Base-by-base conservation (phyloP, 140 eudicot species). In the Erigeron philadelphicus region DNA sequence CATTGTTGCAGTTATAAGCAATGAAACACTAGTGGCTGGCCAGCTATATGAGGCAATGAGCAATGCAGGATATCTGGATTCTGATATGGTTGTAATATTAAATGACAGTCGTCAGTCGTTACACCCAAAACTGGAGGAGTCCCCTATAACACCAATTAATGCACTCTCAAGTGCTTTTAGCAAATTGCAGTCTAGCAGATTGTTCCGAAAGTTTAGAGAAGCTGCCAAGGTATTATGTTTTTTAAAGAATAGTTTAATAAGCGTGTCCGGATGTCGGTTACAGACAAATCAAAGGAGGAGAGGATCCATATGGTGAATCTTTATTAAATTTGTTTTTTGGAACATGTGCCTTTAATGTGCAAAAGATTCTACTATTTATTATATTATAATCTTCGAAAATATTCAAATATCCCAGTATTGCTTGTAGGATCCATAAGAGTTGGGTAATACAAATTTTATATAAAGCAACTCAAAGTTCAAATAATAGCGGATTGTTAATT, bases 11-110 rank as follows among this genome's bases (percentile, higher is more conserved):
- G 88, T 91, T 17, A 91, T 91, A 70, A 91, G 87, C 82, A 91
- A 88, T 73, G 91, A 82, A 71, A 82, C 86, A 7, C 86, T 85
- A 12, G 84, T 80, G 94, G 83, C 88, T 25, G 97, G 97, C 19
- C 97, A 91, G 74, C 86, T 88, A 68, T 91, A 88, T 46, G 97
- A 91, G 87, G 97, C 97, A 40, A 91, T 91, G 97, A 84, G 96
- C 73, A 91, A 91, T 79, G 96, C 97, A 38, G 97, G 97, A 52
- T 88, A 85, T 75, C 73, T 91, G 78, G 97, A 91, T 75, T 86
- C 96, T 25, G 84, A 91, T 78, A 77, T 91, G 95, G 72, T 91
- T 70, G 97, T 91, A 67, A 91, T 91, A 63, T 78, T 91, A 54
- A 91, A 91, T 64, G 97, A 91, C 69, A 88, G 83, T 18, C 96